These are phyloP conservation scores for Thalia dealbata DNA, from an alignment of 176 grass and related monocot genomes.

Conservation along the genomic window DNA sequence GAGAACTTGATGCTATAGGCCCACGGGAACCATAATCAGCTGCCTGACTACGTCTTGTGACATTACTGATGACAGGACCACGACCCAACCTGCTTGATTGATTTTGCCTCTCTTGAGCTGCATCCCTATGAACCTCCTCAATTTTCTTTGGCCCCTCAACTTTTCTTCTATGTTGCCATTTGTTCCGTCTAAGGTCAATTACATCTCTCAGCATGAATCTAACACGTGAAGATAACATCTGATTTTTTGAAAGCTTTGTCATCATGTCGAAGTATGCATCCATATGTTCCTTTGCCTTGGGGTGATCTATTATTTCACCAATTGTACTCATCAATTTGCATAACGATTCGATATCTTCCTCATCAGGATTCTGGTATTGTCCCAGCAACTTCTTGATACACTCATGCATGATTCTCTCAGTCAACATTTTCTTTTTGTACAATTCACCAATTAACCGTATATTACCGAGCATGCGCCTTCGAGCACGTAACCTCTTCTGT, in stretches of 20 bases:
- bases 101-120: slow-evolving; percentile 86
- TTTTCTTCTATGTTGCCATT: slow-evolving; percentile 92
- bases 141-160: slow-evolving; percentile 96
- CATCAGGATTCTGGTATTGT: slow-evolving; percentile 48
- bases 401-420: slow-evolving; percentile 93
- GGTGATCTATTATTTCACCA: slow-evolving; percentile 92
- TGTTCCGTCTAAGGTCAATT: slow-evolving; percentile 87
- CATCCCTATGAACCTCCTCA: slow-evolving; percentile 91
- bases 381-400: slow-evolving; percentile 88
- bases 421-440: slow-evolving; percentile 94
- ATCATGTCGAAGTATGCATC: slow-evolving; percentile 83
- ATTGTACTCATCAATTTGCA: slow-evolving; percentile 99
- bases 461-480: slow-evolving; percentile 85
- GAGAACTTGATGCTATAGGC: slow-evolving; percentile 29
- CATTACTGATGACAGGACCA: slow-evolving; percentile 41
- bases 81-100: slow-evolving; percentile 67
- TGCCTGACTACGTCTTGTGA: slow-evolving; percentile 46
- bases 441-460: slow-evolving; percentile 98
- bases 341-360: slow-evolving; percentile 83
- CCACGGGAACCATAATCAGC: slow-evolving; percentile 47
- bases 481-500: slow-evolving; percentile 56
- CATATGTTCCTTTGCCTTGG: slow-evolving; percentile 87
- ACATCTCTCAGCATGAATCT: slow-evolving; percentile 82
- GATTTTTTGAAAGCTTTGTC: slow-evolving; percentile 51
- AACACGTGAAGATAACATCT: slow-evolving; percentile 70